Conservation (phyloP, 1,284 basidiomycete genomes). For the Pseudozyma tsukubaensis region DNA sequence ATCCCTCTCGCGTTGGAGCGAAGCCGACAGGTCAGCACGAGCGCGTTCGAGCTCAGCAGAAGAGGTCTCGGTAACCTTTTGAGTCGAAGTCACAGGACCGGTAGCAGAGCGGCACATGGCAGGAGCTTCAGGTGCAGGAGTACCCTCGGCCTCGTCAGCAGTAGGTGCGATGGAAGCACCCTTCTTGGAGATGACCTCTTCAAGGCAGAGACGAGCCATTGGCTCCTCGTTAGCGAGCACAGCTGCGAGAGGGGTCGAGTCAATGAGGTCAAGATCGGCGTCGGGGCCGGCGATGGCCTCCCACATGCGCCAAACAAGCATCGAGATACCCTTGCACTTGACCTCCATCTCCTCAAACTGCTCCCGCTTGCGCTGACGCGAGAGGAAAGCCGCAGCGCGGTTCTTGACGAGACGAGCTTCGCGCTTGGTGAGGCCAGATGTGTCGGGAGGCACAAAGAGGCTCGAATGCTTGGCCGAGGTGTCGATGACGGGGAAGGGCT, state of each 20-base stretch:
- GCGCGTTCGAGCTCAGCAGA: conserved; percentile 43
- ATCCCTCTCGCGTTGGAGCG: conserved; percentile 26
- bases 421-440: conserved; percentile 85
- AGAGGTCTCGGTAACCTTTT: conserved; percentile 2
- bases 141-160: conserved; percentile 41
- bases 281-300: conserved; percentile 54
- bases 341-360: conserved; percentile 90
- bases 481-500: conserved; percentile 68
- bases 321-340: conserved; percentile 72
- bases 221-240: conserved; percentile 49
- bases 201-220: conserved; percentile 47
- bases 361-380: conserved; percentile 87
- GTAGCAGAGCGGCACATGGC: conserved; percentile 2
- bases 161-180: conserved; percentile 60
- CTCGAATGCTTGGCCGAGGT: conserved; percentile 67
- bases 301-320: conserved; percentile 64
- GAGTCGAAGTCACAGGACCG: neutral
- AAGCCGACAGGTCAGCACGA: conserved; percentile 36
- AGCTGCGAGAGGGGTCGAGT: conserved; percentile 32
- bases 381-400: conserved; percentile 88
- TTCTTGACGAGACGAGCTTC: conserved; percentile 91
- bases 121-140: conserved; percentile 28
- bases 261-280: conserved; percentile 31
- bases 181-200: conserved; percentile 54
- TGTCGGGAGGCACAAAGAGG: conserved; percentile 83